Percentiles rank a stretch among this genome's conserved stretches.
phyloP scores from a whole-genome alignment of 2,329 filamentous ascomycete species.

The Xylariaceae sp. region DNA sequence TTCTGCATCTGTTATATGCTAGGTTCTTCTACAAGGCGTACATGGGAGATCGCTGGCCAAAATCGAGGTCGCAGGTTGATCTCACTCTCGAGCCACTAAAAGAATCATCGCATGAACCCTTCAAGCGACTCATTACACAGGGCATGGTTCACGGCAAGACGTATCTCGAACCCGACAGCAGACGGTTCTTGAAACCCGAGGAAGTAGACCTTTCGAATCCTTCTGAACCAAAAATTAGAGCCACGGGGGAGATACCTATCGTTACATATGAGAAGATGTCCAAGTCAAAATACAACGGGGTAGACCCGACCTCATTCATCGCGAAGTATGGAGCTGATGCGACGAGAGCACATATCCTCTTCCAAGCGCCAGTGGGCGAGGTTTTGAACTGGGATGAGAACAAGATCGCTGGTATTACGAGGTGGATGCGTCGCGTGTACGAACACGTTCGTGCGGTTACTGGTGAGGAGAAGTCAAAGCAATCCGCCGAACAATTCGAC shows the following conservation, averaged over 20 bases:
- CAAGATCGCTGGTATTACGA: conserved; percentile 75
- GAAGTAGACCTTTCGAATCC: conserved; percentile 65
- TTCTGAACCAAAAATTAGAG: conserved; percentile 55
- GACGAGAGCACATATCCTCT: conserved; percentile 80
- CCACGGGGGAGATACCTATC: conserved; percentile 54
- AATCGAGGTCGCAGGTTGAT: neutral
- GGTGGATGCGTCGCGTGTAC: conserved; percentile 71
- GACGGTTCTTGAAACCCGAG: conserved; percentile 70
- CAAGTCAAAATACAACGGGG: conserved; percentile 90
- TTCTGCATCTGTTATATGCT: conserved; percentile 82
- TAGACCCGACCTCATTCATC: conserved; percentile 73
- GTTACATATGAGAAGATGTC: conserved; percentile 88
- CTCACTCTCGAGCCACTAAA: conserved; percentile 13
- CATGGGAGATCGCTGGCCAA: conserved; percentile 50
- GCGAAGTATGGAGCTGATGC: conserved; percentile 75
- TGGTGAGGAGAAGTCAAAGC: conserved; percentile 6
- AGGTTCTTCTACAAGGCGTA: conserved; percentile 90
- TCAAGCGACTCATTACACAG: conserved; percentile 77
- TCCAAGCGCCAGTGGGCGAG: conserved; percentile 80
- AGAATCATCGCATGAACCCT: conserved; percentile 57
- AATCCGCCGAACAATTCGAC: conserved; percentile 13
- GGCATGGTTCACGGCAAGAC: conserved; percentile 93
- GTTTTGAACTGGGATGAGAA: conserved; percentile 83
- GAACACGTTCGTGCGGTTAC: conserved; percentile 46
- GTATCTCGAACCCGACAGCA: conserved; percentile 68